Evolutionary conservation across 129 eudicot genomes (phyloP).

Genomic region (Sambucus nigra): DNA sequence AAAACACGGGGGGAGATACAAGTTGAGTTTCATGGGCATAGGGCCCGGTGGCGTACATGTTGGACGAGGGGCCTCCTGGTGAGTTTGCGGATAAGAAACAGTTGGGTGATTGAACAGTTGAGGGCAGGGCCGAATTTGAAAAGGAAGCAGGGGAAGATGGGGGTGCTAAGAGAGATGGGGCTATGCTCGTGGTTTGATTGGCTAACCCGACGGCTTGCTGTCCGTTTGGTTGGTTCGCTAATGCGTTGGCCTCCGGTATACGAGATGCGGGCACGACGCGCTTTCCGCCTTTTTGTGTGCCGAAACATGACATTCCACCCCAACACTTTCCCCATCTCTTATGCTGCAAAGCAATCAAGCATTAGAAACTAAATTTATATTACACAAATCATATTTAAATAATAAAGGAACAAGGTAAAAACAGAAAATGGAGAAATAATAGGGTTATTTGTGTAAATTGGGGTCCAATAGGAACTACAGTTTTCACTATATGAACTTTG

Average conservation of each 20-base stretch:
- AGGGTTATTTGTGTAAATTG: too few species aligned
- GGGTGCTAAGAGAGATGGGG: constrained; percentile 72
- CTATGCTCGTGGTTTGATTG: constrained; percentile 45
- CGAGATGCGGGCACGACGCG: constrained; percentile 94
- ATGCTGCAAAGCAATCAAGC: too few species aligned
- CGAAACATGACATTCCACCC: constrained; percentile 73
- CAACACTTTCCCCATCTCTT: constrained; percentile 91
- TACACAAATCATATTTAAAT: too few species aligned
- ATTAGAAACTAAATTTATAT: too few species aligned
- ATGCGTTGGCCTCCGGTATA: constrained; percentile 50
- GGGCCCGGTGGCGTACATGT: constrained; percentile 87
- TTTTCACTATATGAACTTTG: too few species aligned
- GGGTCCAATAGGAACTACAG: too few species aligned
- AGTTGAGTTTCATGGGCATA: constrained; percentile 88
- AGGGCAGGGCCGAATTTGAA: constrained; percentile 78
- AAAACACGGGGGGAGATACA: constrained; percentile 94
- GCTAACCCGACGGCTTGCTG: constrained; percentile 51
- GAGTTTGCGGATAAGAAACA: constrained; percentile 77
- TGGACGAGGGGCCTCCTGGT: constrained; percentile 80
- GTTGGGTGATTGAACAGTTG: constrained; percentile 89
- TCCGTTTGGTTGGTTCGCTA: constrained; percentile 58
- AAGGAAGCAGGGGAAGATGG: constrained; percentile 99
- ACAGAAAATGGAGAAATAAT: too few species aligned
- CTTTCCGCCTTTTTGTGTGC: constrained; percentile 84
- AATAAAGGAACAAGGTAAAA: too few species aligned